phyloP scores from a whole-genome alignment of 495 filamentous ascomycete species.

The Penicillium lagena region DNA sequence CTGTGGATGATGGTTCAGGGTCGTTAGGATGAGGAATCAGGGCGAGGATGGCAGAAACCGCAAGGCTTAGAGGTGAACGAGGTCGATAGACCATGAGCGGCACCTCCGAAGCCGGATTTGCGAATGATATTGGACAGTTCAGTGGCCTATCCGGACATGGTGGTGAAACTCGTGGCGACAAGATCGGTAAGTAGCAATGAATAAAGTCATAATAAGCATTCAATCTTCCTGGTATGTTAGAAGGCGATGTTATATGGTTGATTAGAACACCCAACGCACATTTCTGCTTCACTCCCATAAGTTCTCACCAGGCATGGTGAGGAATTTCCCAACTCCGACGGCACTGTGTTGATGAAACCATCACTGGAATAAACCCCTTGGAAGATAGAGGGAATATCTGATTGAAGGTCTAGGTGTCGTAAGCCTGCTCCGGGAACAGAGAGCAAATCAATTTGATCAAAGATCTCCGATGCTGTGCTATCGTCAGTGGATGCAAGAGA shows the following conservation, averaged over 20 bases:
- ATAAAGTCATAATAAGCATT: slow-evolving; percentile 57
- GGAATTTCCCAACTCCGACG: slow-evolving; percentile 20
- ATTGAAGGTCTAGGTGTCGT: slow-evolving; percentile 32
- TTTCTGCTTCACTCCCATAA: slow-evolving; percentile 36
- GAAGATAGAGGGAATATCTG: slow-evolving; percentile 33
- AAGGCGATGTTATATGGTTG: not conserved
- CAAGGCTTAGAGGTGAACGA: slow-evolving; percentile 48
- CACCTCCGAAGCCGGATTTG: slow-evolving; percentile 36
- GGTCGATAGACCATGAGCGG: slow-evolving; percentile 36
- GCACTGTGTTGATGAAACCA: slow-evolving; percentile 26
- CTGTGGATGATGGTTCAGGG: slow-evolving; percentile 33
- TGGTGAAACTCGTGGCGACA: slow-evolving; percentile 44
- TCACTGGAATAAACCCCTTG: slow-evolving; percentile 26
- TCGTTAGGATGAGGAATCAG: slow-evolving; percentile 50
- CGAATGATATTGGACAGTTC: slow-evolving; percentile 32
- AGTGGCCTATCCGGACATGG: slow-evolving; percentile 39
- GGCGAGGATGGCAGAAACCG: slow-evolving; percentile 49
- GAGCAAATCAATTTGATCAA: slow-evolving; percentile 37
- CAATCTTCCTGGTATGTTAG: slow-evolving; percentile 34
- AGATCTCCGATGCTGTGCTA: slow-evolving; percentile 26
- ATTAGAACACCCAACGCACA: slow-evolving; percentile 19
- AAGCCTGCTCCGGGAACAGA: slow-evolving; percentile 38
- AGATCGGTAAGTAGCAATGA: slow-evolving; percentile 52
- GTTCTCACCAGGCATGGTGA: slow-evolving; percentile 29
- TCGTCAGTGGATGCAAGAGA: slow-evolving; percentile 6